A percentile compares a stretch with the other conserved stretches of the same genome.
Evolutionary conservation across 2,329 filamentous ascomycete species (phyloP).

Genomic region (Hymenoscyphus fructigenus): DNA sequence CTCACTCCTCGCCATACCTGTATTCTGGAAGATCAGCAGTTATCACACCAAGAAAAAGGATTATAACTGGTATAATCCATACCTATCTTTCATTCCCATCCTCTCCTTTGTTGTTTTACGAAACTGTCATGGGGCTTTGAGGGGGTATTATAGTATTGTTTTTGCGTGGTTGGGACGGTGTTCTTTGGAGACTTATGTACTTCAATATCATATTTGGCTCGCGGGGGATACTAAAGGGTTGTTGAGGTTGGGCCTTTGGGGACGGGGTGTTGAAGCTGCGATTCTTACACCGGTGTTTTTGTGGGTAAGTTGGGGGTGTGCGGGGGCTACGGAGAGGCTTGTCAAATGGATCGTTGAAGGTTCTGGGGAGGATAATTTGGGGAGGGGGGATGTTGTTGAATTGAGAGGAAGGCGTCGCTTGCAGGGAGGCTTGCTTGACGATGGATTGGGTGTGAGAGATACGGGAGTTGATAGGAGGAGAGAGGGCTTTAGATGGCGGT

Average conservation of each 20-base stretch:
- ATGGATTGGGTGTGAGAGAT: neutral
- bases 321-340: slow-evolving; percentile 40
- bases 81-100: slow-evolving; percentile 54
- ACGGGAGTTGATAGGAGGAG: neutral
- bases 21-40: slow-evolving; percentile 26
- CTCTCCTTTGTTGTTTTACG: slow-evolving; percentile 52
- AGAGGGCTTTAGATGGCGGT: slow-evolving; percentile 17
- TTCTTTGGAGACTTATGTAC: slow-evolving; percentile 58
- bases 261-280: slow-evolving; percentile 39
- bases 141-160: slow-evolving; percentile 44
- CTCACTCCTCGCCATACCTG: slow-evolving; percentile 25
- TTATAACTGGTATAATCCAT: slow-evolving; percentile 53
- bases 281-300: slow-evolving; percentile 45
- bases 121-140: slow-evolving; percentile 45
- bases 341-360: slow-evolving; percentile 41
- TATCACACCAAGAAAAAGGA: slow-evolving; percentile 39
- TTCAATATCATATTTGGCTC: slow-evolving; percentile 63
- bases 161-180: slow-evolving; percentile 56
- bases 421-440: neutral
- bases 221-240: slow-evolving; percentile 56
- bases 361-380: slow-evolving; percentile 17
- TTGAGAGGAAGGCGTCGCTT: neutral
- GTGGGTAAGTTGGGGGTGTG: slow-evolving; percentile 42
- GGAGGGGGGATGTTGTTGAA: neutral
- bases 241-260: slow-evolving; percentile 40